Base-by-base conservation (phyloP, 2,329 filamentous ascomycete species). In the Colletotrichum horii region DNA sequence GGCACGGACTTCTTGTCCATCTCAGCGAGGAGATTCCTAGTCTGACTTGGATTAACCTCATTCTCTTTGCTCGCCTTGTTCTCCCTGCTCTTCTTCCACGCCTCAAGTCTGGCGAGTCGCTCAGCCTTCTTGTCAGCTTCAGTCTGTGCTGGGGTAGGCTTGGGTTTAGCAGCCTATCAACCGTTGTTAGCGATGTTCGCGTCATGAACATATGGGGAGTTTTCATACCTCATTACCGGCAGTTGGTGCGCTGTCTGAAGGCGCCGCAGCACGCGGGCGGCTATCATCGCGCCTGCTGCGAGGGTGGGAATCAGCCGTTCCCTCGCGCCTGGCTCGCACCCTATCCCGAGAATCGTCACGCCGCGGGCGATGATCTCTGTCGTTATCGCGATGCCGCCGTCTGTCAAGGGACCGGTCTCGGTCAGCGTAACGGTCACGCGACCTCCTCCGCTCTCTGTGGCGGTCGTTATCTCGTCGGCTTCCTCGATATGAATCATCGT, bases 21-120 rank as follows among this genome's bases (percentile, higher is more conserved):
- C 83, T 94, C 92, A 80, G 93, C 92, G 72, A 94, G 87, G 71
- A 95, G 90, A 79, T 90, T 94, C 79, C 91, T 89, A 52, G 93
- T 90, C 78, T 92, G 92, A 74, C 91, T 91, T 55, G 91, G 88
- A 69, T 91, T 92, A 60, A 93, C 89, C 80, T 94, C 91, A 80
- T 92, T 93, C 82, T 94, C 91, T 82, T 95, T 95, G 77, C 90
- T 91, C 79, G 93, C 93, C 79, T 93, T 93, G 82, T 93, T 92
- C 78, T 95, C 94, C 82, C 95, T 93, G 85, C 96, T 96, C 84
- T 95, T 94, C 86, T 98, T 98, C 96, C 96, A 98, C 73, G 95
- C 94, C 83, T 96, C 95, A 32, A 98, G 86, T 82, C 95, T 96
- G 32, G 95, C 95, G 58, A 96, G 88, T 77, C 94, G 89, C 83